Conservation (phyloP, 1,284 basidiomycete species). For the Ganoderma sp. region DNA sequence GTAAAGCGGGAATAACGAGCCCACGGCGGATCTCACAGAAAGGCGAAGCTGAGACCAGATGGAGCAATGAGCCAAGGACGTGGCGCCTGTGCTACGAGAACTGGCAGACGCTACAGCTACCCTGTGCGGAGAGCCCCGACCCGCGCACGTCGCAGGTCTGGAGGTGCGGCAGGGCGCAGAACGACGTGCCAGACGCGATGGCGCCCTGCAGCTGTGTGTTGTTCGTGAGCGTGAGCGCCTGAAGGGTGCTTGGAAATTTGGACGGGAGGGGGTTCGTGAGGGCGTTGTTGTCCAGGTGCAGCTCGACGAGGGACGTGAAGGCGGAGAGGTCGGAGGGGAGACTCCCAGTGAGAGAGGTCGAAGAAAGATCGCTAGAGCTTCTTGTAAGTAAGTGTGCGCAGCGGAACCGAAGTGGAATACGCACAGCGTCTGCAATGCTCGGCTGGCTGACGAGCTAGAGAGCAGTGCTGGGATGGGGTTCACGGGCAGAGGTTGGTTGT, state of each 20-base stretch:
- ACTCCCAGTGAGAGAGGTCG: slow-evolving; percentile 37
- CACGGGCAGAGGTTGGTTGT: slow-evolving; percentile 40
- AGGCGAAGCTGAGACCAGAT: not conserved
- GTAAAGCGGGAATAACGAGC: not conserved
- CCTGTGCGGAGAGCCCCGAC: slow-evolving; percentile 36
- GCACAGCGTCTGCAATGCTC: slow-evolving; percentile 46
- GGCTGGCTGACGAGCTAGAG: slow-evolving; percentile 34
- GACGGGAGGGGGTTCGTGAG: slow-evolving; percentile 37
- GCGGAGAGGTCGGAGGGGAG: slow-evolving; percentile 40
- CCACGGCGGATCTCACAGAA: not conserved
- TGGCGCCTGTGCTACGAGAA: slow-evolving; percentile 15
- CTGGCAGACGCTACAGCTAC: slow-evolving; percentile 38
- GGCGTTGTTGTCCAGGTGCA: slow-evolving; percentile 42
- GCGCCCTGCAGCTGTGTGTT: slow-evolving; percentile 39
- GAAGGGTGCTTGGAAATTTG: slow-evolving; percentile 39
- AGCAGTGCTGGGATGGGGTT: slow-evolving; percentile 43
- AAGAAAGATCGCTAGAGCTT: slow-evolving; percentile 39
- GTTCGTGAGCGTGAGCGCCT: slow-evolving; percentile 38
- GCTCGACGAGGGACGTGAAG: slow-evolving; percentile 38
- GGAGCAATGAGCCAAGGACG: not conserved
- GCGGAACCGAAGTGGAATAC: slow-evolving; percentile 16
- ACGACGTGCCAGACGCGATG: slow-evolving; percentile 33
- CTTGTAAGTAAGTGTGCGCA: not conserved
- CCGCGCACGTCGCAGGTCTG: slow-evolving; percentile 42
- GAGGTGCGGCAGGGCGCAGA: slow-evolving; percentile 39